Evolutionary conservation across 192 early-diverging fungal genomes (phyloP), one percentile per base, ranked within the genome.

Genomic region (Backusella sp.): DNA sequence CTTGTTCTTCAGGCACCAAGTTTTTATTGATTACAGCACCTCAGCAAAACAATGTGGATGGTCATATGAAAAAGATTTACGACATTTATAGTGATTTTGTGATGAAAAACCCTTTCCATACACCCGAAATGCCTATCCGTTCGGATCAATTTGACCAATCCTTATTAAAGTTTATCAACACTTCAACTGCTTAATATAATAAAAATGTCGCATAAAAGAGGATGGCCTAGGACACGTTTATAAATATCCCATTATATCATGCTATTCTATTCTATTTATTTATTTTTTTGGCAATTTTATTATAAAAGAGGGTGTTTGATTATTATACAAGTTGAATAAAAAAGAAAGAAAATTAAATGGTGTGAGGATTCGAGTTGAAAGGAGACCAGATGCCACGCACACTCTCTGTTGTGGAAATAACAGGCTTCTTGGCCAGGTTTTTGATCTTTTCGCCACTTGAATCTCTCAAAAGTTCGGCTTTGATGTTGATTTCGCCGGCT

Each of bases 91-190:
- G 95, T 73, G 96, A 98, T 79, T 99, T 92, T 81, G 96, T 93
- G 28, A 96, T 99, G 92, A 99, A 99, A 87, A 99, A 97, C 78
- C 98, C 98, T 41, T 99, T 99, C 80, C 96, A 98, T 87, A 96
- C 92, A 73, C 92, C 96, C 19, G 98, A 99, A 79, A 99, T 99
- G 98, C 98, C 98, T 30, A 96, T 99, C 76, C 92, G 96, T 21
- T 93, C 92, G 0, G 98, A 99, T 73, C 86, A 96, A 77, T 99
- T 99, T 89, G 98, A 99, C 81, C 68, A 88, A 15, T 89, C 92
- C 77, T 73, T 99, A 44, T 69, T 81, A 23, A 92, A 92, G 80
- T 83, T 94, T 30, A 89, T 93, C 23, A 89, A 89, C 76, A 72
- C 79, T 30, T 78, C 84, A 23, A 28, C 56, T 62, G 56, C 26